Conservation (phyloP, 2,329 filamentous ascomycete species). For the Pseudonectria foliicola region DNA sequence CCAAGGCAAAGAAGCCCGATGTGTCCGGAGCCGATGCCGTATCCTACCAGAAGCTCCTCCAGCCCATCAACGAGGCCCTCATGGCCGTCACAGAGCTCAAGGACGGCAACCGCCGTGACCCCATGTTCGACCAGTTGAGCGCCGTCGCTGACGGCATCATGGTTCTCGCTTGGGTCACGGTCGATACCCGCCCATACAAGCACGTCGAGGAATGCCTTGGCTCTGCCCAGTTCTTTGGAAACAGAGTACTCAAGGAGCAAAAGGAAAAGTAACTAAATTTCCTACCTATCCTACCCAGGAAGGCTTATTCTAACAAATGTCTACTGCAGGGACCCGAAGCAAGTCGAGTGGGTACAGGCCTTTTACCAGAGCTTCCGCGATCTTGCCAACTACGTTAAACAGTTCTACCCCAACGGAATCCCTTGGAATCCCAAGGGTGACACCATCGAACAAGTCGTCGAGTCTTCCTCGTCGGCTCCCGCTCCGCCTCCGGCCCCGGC, state of each 20-base stretch:
- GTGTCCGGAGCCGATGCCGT: constrained; percentile 51
- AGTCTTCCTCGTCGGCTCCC: constrained; percentile 43
- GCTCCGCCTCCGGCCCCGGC: constrained; percentile 39
- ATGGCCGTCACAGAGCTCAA: constrained; percentile 73
- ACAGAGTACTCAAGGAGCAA: constrained; percentile 84
- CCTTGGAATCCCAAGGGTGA: constrained; percentile 78
- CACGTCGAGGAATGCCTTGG: constrained; percentile 78
- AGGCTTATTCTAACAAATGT: background rate
- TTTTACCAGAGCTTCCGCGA: constrained; percentile 88
- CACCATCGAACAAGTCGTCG: constrained; percentile 59
- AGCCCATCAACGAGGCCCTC: constrained; percentile 78
- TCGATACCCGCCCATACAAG: constrained; percentile 75
- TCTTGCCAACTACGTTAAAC: constrained; percentile 75
- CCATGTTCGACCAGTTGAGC: constrained; percentile 73
- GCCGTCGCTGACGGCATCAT: constrained; percentile 87
- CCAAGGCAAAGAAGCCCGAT: constrained; percentile 88
- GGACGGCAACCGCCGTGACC: constrained; percentile 70
- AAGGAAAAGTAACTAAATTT: constrained; percentile 57
- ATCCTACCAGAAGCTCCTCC: constrained; percentile 69
- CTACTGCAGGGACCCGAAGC: constrained; percentile 59
- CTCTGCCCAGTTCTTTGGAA: constrained; percentile 88
- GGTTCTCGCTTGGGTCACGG: constrained; percentile 82
- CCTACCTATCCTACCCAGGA: background rate
- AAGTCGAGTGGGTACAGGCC: constrained; percentile 85
- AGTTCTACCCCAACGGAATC: constrained; percentile 71